These are phyloP conservation scores for Stagonosporopsis cucurbitacearum DNA, from an alignment of 2,329 filamentous ascomycete genomes.

Conservation along the genomic window DNA sequence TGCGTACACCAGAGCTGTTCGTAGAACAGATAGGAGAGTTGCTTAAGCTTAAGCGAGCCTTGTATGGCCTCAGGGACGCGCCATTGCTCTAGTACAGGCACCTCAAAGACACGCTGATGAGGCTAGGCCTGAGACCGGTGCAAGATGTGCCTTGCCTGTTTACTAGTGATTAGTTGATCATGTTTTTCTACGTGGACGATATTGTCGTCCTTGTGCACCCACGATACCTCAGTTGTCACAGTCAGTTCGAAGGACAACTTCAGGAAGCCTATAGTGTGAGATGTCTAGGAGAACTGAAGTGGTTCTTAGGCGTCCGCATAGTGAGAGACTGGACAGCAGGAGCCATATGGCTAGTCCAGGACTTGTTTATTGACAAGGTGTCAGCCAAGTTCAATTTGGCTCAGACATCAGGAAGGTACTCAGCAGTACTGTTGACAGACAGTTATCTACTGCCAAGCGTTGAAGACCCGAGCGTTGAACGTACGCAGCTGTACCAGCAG, in stretches of 20 bases:
- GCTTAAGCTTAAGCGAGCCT: no score
- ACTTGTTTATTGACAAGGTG: constrained; percentile 26
- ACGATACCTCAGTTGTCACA: neutral
- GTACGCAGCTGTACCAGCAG: constrained; percentile 22
- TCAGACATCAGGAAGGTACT: no score
- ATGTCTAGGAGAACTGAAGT: no score
- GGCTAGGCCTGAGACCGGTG: constrained; percentile 19
- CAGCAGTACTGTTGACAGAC: neutral
- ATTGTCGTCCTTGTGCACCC: constrained; percentile 17
- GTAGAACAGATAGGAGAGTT: no score
- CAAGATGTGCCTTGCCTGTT: no score
- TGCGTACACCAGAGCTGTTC: no score
- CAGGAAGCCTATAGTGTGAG: no score
- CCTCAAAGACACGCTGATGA: constrained; percentile 16
- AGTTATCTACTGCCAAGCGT: constrained; percentile 1
- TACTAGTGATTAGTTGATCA: constrained; percentile 22
- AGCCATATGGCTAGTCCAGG: no score
- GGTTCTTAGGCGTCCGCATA: no score
- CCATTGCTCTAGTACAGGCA: constrained; percentile 28
- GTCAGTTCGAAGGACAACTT: no score
- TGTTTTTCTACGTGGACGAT: neutral
- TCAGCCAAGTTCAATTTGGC: constrained; percentile 14
- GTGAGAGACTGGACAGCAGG: no score
- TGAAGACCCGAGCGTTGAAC: neutral
- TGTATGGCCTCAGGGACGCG: constrained; percentile 31